Evolutionary conservation across 768 basidiomycete species (phyloP).

Genomic region (Suillus spraguei): DNA sequence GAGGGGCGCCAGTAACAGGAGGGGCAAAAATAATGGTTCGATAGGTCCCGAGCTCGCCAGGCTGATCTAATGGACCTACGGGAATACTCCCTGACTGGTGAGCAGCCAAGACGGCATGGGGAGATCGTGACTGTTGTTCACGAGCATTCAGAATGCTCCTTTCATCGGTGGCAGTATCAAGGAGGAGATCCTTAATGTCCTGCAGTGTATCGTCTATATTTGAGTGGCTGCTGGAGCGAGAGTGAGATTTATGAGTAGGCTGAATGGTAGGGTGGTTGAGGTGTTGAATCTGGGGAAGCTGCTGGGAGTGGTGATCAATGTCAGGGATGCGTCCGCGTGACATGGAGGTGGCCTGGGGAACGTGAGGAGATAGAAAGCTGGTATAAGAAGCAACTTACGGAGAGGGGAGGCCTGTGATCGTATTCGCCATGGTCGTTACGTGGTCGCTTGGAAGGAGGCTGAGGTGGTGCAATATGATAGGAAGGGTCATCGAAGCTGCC

Average conservation of each 20-base stretch:
- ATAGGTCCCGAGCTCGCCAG: conserved; percentile 45
- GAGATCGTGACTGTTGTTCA: conserved; percentile 32
- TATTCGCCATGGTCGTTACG: conserved; percentile 42
- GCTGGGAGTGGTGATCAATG: conserved; percentile 26
- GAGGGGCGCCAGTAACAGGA: conserved; percentile 71
- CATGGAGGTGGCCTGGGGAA: conserved; percentile 16
- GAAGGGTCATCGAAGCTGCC: conserved; percentile 43
- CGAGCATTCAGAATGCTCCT: conserved; percentile 27
- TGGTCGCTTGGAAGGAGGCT: conserved; percentile 53
- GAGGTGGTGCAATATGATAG: conserved; percentile 33
- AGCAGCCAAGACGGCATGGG: conserved; percentile 29
- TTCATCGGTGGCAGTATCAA: conserved; percentile 46
- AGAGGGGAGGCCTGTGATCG: conserved; percentile 20
- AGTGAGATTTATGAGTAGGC: conserved; percentile 18
- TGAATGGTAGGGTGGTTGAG: conserved; percentile 12
- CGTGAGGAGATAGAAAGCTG: not conserved
- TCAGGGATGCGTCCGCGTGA: conserved; percentile 20
- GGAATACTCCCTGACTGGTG: conserved; percentile 34
- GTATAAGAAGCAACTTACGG: conserved; percentile 1
- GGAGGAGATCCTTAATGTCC: conserved; percentile 49
- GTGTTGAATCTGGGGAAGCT: conserved; percentile 26
- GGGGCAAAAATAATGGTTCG: conserved; percentile 76
- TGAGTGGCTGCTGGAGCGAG: conserved; percentile 39
- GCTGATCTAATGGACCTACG: conserved; percentile 33
- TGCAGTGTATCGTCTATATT: conserved; percentile 33